Evolutionary conservation across 768 basidiomycete species (phyloP), one percentile per base, ranked within the genome.

Genomic region (Pleurotus giganteus): DNA sequence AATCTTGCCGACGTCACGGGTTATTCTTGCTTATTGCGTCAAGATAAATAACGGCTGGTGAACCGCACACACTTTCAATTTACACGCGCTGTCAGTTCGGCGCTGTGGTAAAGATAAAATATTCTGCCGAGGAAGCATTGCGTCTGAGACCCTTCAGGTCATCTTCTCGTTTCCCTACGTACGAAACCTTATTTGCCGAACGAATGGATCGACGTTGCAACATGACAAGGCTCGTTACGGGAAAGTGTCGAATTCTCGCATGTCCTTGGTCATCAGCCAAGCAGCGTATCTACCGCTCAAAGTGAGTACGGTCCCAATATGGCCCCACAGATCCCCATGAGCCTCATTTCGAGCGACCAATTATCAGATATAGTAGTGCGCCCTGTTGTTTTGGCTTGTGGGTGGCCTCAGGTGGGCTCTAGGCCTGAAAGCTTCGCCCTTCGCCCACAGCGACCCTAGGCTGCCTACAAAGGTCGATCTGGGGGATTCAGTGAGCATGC

Each of bases 341-440:
- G n/a, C n/a, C n/a, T n/a, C n/a, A n/a, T n/a, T n/a, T n/a, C 39
- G n/a, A 21, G 6, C 13, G 37, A 21, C 6, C 24, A 13, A 2
- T 43, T 31, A 23, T 51, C 29, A 26, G 47, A 49, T 49, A 49
- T 29, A 7, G 28, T 13, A 49, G n/a, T 28, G 24, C 21, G n/a
- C 49, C 39, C 49, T 50, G 49, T 31, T 37, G 31, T 50, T 50
- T 50, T n/a, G 19, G n/a, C 8, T n/a, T 51, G 49, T 51, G 34
- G 49, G 34, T 51, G 47, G n/a, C n/a, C 19, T 17, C 19, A 13
- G 39, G 19, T 12, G 15, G 39, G 12, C 39, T 41, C 15, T n/a
- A 41, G 39, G 19, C 31, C 31, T 32, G n/a, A 41, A 41, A 19
- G 15, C n/a, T 11, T 15, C 12, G 39, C 39, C 39, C 39, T 41